Base-by-base conservation (phyloP, 441 rosid genomes). In the Erysimum pusillum region DNA sequence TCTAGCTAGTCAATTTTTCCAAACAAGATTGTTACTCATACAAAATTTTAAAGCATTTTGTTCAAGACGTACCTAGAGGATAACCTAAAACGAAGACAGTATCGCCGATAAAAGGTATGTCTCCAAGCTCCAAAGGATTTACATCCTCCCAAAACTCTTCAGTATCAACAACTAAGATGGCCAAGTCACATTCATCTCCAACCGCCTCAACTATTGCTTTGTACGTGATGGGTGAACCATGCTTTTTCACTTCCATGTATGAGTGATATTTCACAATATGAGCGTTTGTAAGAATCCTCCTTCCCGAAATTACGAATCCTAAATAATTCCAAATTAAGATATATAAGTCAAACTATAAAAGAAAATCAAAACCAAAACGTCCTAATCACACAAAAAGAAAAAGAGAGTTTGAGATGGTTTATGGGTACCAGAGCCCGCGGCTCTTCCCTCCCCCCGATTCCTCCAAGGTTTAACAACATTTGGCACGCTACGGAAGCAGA, bases 161-260 rank as follows among this genome's bases (percentile, higher is more conserved):
- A 67, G 68, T 83, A 53, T 87, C 84, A 64, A 90, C 85, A 20
- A 56, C 71, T 71, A 90, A 85, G 79, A 85, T 81, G 13, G 95
- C 95, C 67, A 91, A 82, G 82, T 87, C 92, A 75, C 91, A 88
- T 82, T 87, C 95, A 66, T 88, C 89, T n/a, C 34, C 58, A 11
- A 52, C 9, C 8, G 34, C 34, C 22, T 22, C n/a, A 22, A 52
- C 34, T 52, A 10, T 52, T 22, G 58, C 58, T 22, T 12, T 22
- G 58, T 52, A 52, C n/a, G 2, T 52, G 1, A 7, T 20, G 7
- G 58, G n/a, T 20, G 58, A 52, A 52, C 58, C 58, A 52, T 52
- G 58, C 34, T 22, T 52, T 52, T 12, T 52, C 34, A 52, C 58
- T 52, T 52, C n/a, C 32, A 52, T 6, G 34, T 11, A 11, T 11